A percentile compares a stretch with the other conserved stretches of the same genome.
Conservation (phyloP, 257 asterid genomes). For the Anisodus tanguticus region DNA sequence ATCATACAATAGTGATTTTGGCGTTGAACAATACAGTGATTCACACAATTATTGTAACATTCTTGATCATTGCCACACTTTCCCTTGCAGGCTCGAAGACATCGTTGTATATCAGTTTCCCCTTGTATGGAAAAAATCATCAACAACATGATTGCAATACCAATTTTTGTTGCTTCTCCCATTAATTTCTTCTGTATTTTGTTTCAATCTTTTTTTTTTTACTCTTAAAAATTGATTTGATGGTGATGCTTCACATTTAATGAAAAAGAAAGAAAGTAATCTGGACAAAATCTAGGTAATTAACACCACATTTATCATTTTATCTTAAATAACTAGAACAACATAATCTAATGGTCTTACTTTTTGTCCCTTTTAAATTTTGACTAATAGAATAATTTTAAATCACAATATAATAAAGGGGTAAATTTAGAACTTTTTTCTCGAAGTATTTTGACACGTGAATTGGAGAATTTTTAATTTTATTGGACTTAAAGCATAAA, state of each 20-base stretch:
- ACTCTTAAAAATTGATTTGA: not conserved
- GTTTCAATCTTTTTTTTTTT: not conserved
- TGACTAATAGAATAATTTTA: not conserved
- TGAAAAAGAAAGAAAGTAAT: not conserved
- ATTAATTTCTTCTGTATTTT: not conserved
- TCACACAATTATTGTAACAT: not conserved
- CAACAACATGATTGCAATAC: not conserved
- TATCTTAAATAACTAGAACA: not conserved
- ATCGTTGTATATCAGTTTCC: not conserved
- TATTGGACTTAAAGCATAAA: too few relatives aligned
- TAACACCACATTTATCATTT: not conserved
- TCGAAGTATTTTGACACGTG: too few relatives aligned
- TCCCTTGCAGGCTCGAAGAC: not conserved
- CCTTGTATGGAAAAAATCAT: not conserved
- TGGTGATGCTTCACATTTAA: not conserved
- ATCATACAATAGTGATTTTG: constrained; percentile 23
- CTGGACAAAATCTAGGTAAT: not conserved
- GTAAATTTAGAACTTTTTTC: not conserved
- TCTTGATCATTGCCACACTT: not conserved
- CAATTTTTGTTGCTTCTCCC: not conserved
- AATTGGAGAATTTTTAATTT: too few relatives aligned
- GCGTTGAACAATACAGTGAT: not conserved
- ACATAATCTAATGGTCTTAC: not conserved
- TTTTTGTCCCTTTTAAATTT: not conserved
- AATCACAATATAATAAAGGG: not conserved